Base-by-base conservation (phyloP, 305 asterid species). In the Fraxinus baroniana region DNA sequence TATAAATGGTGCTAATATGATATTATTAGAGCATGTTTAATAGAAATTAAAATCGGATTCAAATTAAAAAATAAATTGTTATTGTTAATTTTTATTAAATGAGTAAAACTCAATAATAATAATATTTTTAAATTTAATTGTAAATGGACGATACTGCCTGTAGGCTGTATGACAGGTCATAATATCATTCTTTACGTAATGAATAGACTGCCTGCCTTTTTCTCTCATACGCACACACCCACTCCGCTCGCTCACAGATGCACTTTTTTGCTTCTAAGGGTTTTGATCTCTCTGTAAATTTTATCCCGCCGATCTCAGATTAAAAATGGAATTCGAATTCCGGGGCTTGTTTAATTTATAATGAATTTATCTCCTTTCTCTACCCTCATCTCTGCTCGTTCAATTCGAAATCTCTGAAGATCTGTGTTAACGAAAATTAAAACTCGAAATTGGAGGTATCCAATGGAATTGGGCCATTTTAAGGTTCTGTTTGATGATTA, bases 401-500 rank as follows among this genome's bases (percentile, higher is more conserved):
- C 49, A 81, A 73, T 83, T 85, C 73, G 36, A 81, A 85, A 84
- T 81, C 84, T 81, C 22, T 78, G 80, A 83, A 83, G 87, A 85
- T 82, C 86, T 85, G 85, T 13, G 44, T n/a, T 15, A 44, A 44
- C 79, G 66, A 24, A 76, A 41, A 77, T 49, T 26, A 26, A 12
- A 49, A 77, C 82, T 83, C 79, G 49, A 78, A 39, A n/a, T 83
- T 79, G 36, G 74, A 24, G 74, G 20, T 68, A 76, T 75, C 13
- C 41, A 79, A 44, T n/a, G 79, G 80, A 18, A 46, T 79, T 79
- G 79, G 52, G 77, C 30, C 72, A 82, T 84, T 79, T 46, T 20
- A 73, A 81, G 79, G 78, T 74, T 76, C 86, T 79, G 80, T 88
- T 86, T 85, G 87, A 88, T 87, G 93, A 76, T 84, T 76, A 79